These are phyloP conservation scores for Leptographium procerum DNA, from an alignment of 2,329 filamentous ascomycete genomes.

Conservation along the genomic window DNA sequence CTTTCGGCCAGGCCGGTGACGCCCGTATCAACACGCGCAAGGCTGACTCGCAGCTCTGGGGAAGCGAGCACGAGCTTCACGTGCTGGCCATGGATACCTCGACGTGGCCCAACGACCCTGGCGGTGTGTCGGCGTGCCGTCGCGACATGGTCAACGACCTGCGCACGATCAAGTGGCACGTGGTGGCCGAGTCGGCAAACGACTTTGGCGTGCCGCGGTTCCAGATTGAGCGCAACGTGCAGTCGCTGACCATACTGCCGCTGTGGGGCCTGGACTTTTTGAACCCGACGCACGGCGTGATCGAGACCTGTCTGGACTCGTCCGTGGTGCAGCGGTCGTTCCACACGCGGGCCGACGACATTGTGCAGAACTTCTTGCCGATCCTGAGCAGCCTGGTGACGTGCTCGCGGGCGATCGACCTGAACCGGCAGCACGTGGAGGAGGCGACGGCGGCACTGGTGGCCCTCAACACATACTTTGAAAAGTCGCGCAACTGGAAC, in stretches of 20 bases:
- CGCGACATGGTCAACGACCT: slow-evolving; percentile 43
- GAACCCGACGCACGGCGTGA: slow-evolving; percentile 40
- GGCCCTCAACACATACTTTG: slow-evolving; percentile 36
- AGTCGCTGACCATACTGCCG: slow-evolving; percentile 40
- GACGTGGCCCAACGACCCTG: slow-evolving; percentile 39
- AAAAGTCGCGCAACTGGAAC: slow-evolving; percentile 26
- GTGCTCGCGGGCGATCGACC: slow-evolving; percentile 29
- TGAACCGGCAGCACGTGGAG: slow-evolving; percentile 28
- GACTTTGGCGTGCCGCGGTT: slow-evolving; percentile 43
- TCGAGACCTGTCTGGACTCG: slow-evolving; percentile 39
- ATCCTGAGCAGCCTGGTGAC: slow-evolving; percentile 31
- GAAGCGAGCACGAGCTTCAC: slow-evolving; percentile 32
- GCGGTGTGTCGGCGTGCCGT: slow-evolving; percentile 43
- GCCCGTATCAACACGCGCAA: slow-evolving; percentile 21
- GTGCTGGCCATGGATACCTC: slow-evolving; percentile 33
- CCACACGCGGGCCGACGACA: slow-evolving; percentile 25
- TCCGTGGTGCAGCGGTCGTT: slow-evolving; percentile 30
- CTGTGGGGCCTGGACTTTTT: slow-evolving; percentile 43
- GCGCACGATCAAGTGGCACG: slow-evolving; percentile 41
- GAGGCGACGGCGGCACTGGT: slow-evolving; percentile 33
- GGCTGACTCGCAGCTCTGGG: slow-evolving; percentile 23
- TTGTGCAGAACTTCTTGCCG: slow-evolving; percentile 32
- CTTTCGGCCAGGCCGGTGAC: slow-evolving; percentile 25
- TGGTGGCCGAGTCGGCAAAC: slow-evolving; percentile 42
- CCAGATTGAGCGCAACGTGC: slow-evolving; percentile 42